Conservation (phyloP, 805 yeast genomes). For the Monosporozyma aerobia region DNA sequence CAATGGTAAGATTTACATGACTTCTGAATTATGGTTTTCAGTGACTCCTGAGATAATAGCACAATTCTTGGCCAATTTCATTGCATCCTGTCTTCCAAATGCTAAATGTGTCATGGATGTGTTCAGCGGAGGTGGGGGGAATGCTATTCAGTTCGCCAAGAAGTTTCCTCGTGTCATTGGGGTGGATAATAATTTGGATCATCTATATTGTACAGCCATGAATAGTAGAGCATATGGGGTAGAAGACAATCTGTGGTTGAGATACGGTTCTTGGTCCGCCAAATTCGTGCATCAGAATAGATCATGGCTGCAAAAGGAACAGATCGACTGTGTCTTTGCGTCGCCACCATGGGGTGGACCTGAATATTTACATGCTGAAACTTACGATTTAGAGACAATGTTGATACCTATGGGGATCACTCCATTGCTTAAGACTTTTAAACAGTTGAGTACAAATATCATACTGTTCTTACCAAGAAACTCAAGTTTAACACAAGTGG, state of each 20-base stretch:
- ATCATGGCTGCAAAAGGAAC: conserved; percentile 13
- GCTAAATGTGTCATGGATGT: conserved; percentile 49
- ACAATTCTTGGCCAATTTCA: conserved; percentile 43
- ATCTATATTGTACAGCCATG: conserved; percentile 55
- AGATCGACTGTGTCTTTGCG: conserved; percentile 42
- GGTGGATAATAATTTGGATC: conserved; percentile 50
- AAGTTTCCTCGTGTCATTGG: conserved; percentile 50
- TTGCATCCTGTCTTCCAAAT: conserved; percentile 43
- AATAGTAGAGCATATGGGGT: conserved; percentile 61
- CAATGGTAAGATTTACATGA: conserved; percentile 53
- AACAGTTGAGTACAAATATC: conserved; percentile 37
- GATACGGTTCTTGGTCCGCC: conserved; percentile 38
- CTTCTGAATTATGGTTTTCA: conserved; percentile 72
- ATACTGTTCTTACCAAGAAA: conserved; percentile 59
- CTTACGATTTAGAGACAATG: conserved; percentile 38
- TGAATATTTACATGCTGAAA: conserved; percentile 34
- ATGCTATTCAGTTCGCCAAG: conserved; percentile 64
- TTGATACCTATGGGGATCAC: conserved; percentile 42
- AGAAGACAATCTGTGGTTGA: conserved; percentile 39
- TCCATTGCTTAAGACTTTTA: conserved; percentile 36
- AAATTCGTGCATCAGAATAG: conserved; percentile 4
- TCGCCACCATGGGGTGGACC: conserved; percentile 93
- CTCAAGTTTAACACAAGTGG: conserved; percentile 44
- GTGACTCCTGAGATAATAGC: conserved; percentile 82
- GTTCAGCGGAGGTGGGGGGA: conserved; percentile 87